phyloP scores from a whole-genome alignment of 2,329 filamentous ascomycete genomes.

The Leptographium flavum region DNA sequence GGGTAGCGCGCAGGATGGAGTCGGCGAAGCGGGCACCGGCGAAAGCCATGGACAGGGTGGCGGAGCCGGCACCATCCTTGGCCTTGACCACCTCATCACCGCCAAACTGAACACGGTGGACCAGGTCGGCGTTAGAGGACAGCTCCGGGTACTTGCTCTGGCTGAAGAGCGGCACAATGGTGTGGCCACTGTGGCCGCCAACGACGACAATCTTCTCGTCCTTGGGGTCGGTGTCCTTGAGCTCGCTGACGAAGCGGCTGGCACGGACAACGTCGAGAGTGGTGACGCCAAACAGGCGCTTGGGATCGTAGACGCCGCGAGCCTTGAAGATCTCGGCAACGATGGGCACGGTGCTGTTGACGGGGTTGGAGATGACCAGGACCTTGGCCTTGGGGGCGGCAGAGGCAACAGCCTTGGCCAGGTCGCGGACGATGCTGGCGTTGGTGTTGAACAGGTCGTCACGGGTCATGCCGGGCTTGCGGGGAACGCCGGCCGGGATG shows the following conservation, averaged over 20 bases:
- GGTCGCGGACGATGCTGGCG: slow-evolving; percentile 95
- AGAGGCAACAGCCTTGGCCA: slow-evolving; percentile 88
- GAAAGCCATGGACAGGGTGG: slow-evolving; percentile 98
- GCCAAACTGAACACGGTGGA: slow-evolving; percentile 95
- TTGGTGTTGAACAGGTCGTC: slow-evolving; percentile 99
- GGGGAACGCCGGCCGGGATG: slow-evolving; percentile 95
- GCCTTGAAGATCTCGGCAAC: slow-evolving; percentile 93
- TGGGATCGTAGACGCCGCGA: slow-evolving; percentile 93
- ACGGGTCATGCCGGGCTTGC: slow-evolving; percentile 99
- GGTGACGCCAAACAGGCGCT: slow-evolving; percentile 98
- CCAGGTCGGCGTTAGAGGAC: slow-evolving; percentile 60
- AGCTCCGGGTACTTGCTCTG: slow-evolving; percentile 83
- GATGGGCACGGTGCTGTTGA: slow-evolving; percentile 99
- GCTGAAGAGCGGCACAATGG: slow-evolving; percentile 94
- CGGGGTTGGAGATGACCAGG: slow-evolving; percentile 96
- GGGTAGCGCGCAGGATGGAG: slow-evolving; percentile 78
- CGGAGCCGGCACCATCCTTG: slow-evolving; percentile 94
- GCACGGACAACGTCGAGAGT: slow-evolving; percentile 97
- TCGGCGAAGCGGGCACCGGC: slow-evolving; percentile 77
- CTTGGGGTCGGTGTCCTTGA: slow-evolving; percentile 80
- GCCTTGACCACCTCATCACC: slow-evolving; percentile 98
- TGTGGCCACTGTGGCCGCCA: slow-evolving; percentile 93
- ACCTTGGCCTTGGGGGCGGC: slow-evolving; percentile 84
- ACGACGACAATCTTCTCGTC: slow-evolving; percentile 92
- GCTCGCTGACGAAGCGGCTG: slow-evolving; percentile 90